Base-by-base conservation (phyloP, 495 filamentous ascomycete species). In the Aspergillus carlsbadensis region DNA sequence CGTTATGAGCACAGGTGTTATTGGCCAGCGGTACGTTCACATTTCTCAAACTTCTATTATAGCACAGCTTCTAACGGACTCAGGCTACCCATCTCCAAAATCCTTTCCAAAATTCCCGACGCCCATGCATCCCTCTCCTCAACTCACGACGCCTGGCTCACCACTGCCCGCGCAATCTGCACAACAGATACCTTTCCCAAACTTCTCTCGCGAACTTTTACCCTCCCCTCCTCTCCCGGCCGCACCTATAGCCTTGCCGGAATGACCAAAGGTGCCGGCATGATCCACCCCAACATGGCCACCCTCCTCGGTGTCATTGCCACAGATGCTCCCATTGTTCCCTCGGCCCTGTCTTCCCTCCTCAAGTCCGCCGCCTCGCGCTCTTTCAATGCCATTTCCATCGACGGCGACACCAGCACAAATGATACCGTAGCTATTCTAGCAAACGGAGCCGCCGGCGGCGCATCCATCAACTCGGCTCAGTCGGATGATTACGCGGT, bases 231-330 rank as follows among this genome's bases (percentile, higher is more conserved):
- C 10, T 89, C 89, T 8, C 85, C 88, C 3, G 71, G 65, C 54
- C 74, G 76, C 8, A 84, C 81, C 37, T 99, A 97, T 76, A 78
- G 81, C 62, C 87, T 99, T 22, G 91, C 89, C 22, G 94, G 94
- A 45, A 96, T 96, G 84, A 96, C 95, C 57, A 99, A 99, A 74
- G 94, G 94, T 42, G 95, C 94, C 13, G 94, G 94, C 63, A 99
- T 99, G 94, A 99, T 99, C 68, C 93, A 97, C 72, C 94, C 94
- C 18, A 97, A 99, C 77, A 96, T 98, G 93, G 94, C 92, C 40
- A 99, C 94, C 0, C 82, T 99, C 36, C 84, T 99, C 26, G 93
- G 90, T 44, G 89, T 98, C 52, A 83, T 98, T 65, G 92, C 90
- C 67, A 99, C 94, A 24, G 94, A 99, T 63, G 95, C 88, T 0